Evolutionary conservation across 1,284 basidiomycete species (phyloP).

Genomic region (Naganishia cerealis): DNA sequence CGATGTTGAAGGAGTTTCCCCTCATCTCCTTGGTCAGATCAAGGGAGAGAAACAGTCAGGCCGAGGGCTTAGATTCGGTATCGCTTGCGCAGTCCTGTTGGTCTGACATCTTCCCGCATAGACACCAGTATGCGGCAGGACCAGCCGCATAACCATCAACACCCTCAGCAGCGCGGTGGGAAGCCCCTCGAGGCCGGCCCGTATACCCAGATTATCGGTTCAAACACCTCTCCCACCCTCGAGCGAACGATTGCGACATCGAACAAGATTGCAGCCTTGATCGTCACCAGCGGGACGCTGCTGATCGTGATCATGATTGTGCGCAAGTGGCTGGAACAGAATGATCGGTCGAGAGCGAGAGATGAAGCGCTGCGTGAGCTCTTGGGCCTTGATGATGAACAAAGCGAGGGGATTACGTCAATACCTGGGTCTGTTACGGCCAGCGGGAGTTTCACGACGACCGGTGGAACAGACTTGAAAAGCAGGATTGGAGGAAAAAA

Average conservation of each 20-base stretch:
- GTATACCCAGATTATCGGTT: background rate
- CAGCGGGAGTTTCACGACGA: background rate
- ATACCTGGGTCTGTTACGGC: background rate
- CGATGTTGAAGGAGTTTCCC: background rate
- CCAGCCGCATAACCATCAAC: background rate
- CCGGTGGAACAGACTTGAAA: constrained; percentile 1
- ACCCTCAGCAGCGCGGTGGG: constrained; percentile 12
- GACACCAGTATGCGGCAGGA: constrained; percentile 13
- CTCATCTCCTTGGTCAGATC: background rate
- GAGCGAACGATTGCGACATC: constrained; percentile 5
- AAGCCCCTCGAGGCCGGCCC: constrained; percentile 15
- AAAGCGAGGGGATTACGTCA: background rate
- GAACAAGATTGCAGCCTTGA: background rate
- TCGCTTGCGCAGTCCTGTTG: background rate
- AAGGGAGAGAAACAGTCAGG: background rate
- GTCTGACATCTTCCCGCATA: background rate
- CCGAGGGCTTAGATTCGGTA: background rate
- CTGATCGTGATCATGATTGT: background rate
- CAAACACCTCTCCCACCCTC: constrained; percentile 3
- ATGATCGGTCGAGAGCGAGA: constrained; percentile 4
- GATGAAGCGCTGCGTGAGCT: constrained; percentile 13
- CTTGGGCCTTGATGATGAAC: background rate
- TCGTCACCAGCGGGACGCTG: background rate
- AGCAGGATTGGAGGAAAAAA: constrained; percentile 3
- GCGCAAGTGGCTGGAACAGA: background rate